These are phyloP conservation scores for Cephaloascus albidus DNA, from an alignment of 805 yeast genomes.

Conservation along the genomic window DNA sequence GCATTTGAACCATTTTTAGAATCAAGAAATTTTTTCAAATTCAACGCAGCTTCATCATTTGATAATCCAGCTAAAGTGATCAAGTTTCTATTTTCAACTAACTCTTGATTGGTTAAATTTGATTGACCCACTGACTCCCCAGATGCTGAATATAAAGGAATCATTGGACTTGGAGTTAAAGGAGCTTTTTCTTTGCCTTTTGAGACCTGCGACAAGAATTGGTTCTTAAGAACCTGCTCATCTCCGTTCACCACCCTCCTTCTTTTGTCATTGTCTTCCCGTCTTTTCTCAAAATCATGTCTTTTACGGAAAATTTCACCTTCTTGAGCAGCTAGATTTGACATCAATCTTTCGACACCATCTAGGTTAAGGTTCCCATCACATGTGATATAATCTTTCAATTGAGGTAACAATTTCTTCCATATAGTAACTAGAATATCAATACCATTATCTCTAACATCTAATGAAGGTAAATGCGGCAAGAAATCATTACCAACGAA, in stretches of 20 bases:
- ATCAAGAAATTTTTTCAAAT: constrained; percentile 20
- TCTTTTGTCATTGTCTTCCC: constrained; percentile 56
- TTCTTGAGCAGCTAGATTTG: constrained; percentile 62
- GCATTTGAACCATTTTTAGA: constrained; percentile 8
- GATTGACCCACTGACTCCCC: constrained; percentile 69
- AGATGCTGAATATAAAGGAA: constrained; percentile 69
- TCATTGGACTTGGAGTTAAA: constrained; percentile 51
- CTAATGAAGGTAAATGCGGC: constrained; percentile 91
- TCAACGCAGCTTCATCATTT: not conserved
- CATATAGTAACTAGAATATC: constrained; percentile 75
- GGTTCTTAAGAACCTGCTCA: constrained; percentile 32
- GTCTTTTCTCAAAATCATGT: constrained; percentile 60
- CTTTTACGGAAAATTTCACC: constrained; percentile 65
- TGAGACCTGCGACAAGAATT: constrained; percentile 42
- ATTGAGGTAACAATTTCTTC: constrained; percentile 60
- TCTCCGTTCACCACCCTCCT: constrained; percentile 40
- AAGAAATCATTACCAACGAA: constrained; percentile 97
- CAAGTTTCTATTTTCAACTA: constrained; percentile 53
- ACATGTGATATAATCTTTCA: constrained; percentile 75
- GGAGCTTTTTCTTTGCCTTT: constrained; percentile 77
- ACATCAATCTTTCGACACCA: constrained; percentile 66
- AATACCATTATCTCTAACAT: constrained; percentile 90
- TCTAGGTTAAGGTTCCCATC: constrained; percentile 77
- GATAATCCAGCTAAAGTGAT: constrained; percentile 43
- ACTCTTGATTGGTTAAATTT: constrained; percentile 58